Base-by-base conservation (phyloP, 2,329 filamentous ascomycete genomes). In the Colletotrichum aenigma region DNA sequence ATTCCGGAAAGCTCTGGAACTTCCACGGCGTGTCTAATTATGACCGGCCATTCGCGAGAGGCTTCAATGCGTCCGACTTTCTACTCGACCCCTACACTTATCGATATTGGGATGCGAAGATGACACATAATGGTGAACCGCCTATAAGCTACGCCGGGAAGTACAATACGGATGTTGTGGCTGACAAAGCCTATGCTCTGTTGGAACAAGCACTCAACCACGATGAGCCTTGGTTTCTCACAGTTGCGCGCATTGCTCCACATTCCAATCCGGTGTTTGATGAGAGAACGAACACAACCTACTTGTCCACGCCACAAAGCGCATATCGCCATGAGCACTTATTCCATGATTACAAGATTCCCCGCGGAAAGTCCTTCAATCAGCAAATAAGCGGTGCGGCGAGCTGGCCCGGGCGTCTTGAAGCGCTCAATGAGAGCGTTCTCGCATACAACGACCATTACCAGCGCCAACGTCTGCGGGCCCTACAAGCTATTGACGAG, bases 61-160 rank as follows among this genome's bases (percentile, higher is more conserved):
- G 91, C 3, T 93, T 89, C 84, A 92, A 87, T 30, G 86, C 86
- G 0, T 91, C 90, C 7, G 80, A 80, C 79, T 87, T 93, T 78
- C 84, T 93, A 2, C 84, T 94, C 3, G 92, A 94, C 77, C 93
- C 93, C 0, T 90, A 88, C 77, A 95, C 93, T 0, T 94, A 95
- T 79, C 86, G 89, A 30, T 95, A 94, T 80, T 87, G 92, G 30
- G 94, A 94, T 79, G 86, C 90, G 3, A 92, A n/a, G 15, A 64
- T 74, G 12, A 71, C 71, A 24, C 67, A 64, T 32, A 71, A 74
- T 32, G 66, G 66, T 16, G 67, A 32, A 15, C n/a, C 85, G 0
- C 91, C 91, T 0, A 84, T 87, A 16, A 89, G 86, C 79, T 87
- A 90, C 70, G 84, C 87, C 52, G 89, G 89, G 4, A 81, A 89